Conservation (phyloP, 1,139 yeast species). For the Yamadazyma buinensis region DNA sequence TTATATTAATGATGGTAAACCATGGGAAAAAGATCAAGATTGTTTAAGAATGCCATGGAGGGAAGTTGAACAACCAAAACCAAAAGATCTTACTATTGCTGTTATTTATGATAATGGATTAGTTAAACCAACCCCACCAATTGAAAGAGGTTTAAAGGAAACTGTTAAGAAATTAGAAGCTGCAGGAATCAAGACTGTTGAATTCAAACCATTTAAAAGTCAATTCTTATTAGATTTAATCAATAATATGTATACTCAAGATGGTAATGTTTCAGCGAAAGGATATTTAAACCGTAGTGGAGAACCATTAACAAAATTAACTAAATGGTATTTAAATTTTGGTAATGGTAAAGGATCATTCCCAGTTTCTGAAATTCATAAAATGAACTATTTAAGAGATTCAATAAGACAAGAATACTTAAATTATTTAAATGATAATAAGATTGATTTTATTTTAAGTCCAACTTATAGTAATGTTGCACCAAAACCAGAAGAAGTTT, state of each 20-base stretch:
- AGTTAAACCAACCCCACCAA: conserved; percentile 53
- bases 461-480: conserved; percentile 74
- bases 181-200: conserved; percentile 28
- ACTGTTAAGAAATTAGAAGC: conserved; percentile 23
- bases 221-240: conserved; percentile 50
- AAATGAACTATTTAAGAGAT: conserved; percentile 49
- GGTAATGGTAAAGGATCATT: conserved; percentile 52
- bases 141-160: conserved; percentile 29
- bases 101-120: conserved; percentile 38
- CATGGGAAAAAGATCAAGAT: conserved; percentile 62
- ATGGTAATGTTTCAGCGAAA: conserved; percentile 54
- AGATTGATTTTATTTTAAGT: conserved; percentile 62
- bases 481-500: conserved; percentile 59
- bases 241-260: conserved; percentile 48
- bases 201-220: conserved; percentile 52
- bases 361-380: conserved; percentile 41
- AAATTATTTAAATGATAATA: conserved; percentile 46
- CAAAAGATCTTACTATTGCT: conserved; percentile 33
- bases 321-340: conserved; percentile 54
- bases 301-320: conserved; percentile 58
- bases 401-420: conserved; percentile 51
- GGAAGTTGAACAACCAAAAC: conserved; percentile 40
- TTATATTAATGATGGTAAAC: conserved; percentile 59
- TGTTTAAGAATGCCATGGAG: conserved; percentile 62
- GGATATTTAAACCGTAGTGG: conserved; percentile 51